Base-by-base conservation (phyloP, 2,329 filamentous ascomycete genomes). In the Didymella arachidicola region DNA sequence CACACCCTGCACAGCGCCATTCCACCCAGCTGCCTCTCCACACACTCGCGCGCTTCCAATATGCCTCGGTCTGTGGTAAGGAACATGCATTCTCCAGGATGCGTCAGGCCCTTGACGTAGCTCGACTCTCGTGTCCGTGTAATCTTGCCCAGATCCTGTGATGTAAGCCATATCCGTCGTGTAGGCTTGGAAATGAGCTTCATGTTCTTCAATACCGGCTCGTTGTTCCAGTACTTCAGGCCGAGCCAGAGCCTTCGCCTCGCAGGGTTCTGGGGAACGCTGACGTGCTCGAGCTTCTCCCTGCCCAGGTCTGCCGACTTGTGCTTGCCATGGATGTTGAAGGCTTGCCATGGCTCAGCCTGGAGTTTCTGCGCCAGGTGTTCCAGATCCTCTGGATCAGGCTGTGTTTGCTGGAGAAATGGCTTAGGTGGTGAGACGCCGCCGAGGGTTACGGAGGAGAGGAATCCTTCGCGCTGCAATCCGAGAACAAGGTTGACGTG, bases 161-260 rank as follows among this genome's bases (percentile, higher is more conserved):
- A 82, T 49, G 87, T 82, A 61, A 92, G 82, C 67, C 84, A 89
- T 74, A 96, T 84, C 67, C 87, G 79, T 64, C 92, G 84, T 70
- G 86, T 93, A 10, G 92, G 90, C 77, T 89, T 94, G 71, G 86
- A 89, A 60, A 96, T 81, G 72, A 89, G 76, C 47, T 78, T 77
- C 70, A 94, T 83, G 64, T 86, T 83, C 62, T 82, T 82, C 66
- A 97, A 79, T 22, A 97, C 92, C 6, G 93, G 92, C 77, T 88
- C 83, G 72, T 90, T 90, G 67, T 93, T 87, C 86, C 86, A 91
- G 84, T 97, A 97, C 81, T 97, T 97, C 71, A 97, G 81, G 1
- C 92, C 92, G 12, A 97, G 79, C 93, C 93, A 97, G 65, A 97
- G 80, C 60, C 93, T 84, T 73, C 91, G 84, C 38, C 82, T 84